Evolutionary conservation across 2,329 filamentous ascomycete species (phyloP), one percentile per base, ranked within the genome.

Genomic region (Colletotrichum euphorbiae): DNA sequence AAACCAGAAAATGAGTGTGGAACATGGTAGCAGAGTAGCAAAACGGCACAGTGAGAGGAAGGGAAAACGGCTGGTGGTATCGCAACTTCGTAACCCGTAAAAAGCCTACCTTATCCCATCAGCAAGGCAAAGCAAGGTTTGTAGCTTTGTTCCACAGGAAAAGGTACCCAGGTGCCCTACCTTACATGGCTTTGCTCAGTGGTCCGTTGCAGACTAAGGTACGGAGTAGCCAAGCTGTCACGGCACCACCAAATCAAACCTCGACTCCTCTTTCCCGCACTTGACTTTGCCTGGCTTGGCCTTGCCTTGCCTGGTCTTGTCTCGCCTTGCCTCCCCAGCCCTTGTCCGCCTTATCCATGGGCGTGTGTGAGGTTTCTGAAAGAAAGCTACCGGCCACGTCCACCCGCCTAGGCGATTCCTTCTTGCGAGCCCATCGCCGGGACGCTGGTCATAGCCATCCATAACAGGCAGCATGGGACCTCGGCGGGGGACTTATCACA

Each of bases 151-250:
- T 57, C 54, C 19, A 43, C 51, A 46, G 62, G 57, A 48, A 66
- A 62, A 66, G 28, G 62, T 62, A 62, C 62, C 62, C 62, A 66
- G 48, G 19, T 61, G 62, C 62, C 57, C 59, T 54, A 57, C 42
- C 48, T 46, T 54, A 57, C 42, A 40, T 46, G 45, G 40, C 17
- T 19, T 38, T 42, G 21, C 62, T 28, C 56, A 46, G 40, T 38
- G 50, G 31, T 54, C 50, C 50, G 31, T 54, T 54, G 50, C 17
- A 38, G 28, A 54, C 36, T 8, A 24, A n/a, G n/a, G n/a, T 38
- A 50, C 46, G 28, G 50, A 31, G 50, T 54, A 54, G 28, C 45
- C n/a, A 33, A 11, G 46, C 21, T 19, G 28, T 40, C 40, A 19
- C 48, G 45, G 24, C 24, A 24, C 24, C 45, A 31, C 19, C 46